A percentile compares a stretch with the other conserved stretches of the same genome.
phyloP scores from a whole-genome alignment of 1,139 yeast species.

The Candida albicans region DNA sequence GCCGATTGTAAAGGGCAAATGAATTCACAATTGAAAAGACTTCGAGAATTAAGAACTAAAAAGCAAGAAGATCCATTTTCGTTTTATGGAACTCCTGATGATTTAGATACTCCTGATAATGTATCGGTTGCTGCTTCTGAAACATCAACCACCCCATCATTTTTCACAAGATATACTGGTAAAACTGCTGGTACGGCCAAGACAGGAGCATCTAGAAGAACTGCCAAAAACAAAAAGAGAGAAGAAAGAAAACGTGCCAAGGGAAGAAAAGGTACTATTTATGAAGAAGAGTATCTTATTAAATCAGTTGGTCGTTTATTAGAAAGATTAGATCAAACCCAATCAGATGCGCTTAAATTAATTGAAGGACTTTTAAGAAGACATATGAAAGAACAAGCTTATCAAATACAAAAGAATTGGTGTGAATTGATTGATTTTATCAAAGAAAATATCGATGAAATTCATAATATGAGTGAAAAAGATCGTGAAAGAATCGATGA shows the following conservation, averaged over 20 bases:
- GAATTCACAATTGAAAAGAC: constrained; percentile 75
- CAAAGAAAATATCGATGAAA: constrained; percentile 63
- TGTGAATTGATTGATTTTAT: constrained; percentile 56
- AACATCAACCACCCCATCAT: constrained; percentile 88
- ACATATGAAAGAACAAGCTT: constrained; percentile 74
- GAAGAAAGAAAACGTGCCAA: constrained; percentile 96
- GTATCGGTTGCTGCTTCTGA: constrained; percentile 95
- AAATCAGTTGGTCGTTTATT: constrained; percentile 84
- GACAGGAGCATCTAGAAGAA: constrained; percentile 91
- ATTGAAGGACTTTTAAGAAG: constrained; percentile 79
- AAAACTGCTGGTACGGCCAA: constrained; percentile 94
- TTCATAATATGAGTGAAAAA: constrained; percentile 75
- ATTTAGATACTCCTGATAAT: constrained; percentile 81
- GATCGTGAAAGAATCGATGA: constrained; percentile 90
- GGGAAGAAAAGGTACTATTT: constrained; percentile 95
- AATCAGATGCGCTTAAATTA: constrained; percentile 69
- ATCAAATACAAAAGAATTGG: constrained; percentile 73
- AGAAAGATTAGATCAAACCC: constrained; percentile 76
- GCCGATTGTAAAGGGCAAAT: constrained; percentile 91
- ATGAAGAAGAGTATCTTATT: constrained; percentile 93
- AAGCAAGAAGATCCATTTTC: constrained; percentile 83
- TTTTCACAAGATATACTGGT: constrained; percentile 94
- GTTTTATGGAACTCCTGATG: constrained; percentile 68
- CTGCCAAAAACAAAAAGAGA: constrained; percentile 87
- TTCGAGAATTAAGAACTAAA: constrained; percentile 81